Evolutionary conservation across 768 basidiomycete species (phyloP), one percentile per base, ranked within the genome.

Genomic region (Tricholoma saponaceum): DNA sequence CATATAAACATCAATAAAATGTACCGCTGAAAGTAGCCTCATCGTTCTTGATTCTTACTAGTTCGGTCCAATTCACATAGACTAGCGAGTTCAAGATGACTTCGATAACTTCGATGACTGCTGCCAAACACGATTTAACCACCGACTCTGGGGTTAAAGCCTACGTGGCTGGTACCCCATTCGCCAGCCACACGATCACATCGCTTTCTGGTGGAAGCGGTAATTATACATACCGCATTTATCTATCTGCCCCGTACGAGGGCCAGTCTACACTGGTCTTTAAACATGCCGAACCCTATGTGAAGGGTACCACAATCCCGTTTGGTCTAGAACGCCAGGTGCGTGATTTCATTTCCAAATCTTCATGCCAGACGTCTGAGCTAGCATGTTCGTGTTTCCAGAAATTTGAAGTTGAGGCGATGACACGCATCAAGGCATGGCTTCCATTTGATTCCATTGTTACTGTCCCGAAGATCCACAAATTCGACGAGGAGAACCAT

Each of bases 201-300:
- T 59, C 66, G 8, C 75, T 88, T 22, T 68, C 73, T 4, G 87
- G 86, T 1, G 87, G 87, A 5, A 52, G 30, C 20, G 75, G 73
- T 28, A 88, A 86, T 68, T 88, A 79, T 66, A 67, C 76, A n/a
- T 89, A 76, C 65, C 79, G 87, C 28, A 64, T 87, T n/a, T 65
- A 66, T 30, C 73, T 86, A 43, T 60, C 59, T 14, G 59, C 51
- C 32, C 74, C 76, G 8, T 71, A 79, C 56, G 64, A 76, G 35
- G 82, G 79, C 0, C 69, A 64, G 4, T 57, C 65, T 51, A 85
- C 83, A 4, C 65, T 84, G 12, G 73, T 89, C 28, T 62, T 87
- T 43, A 89, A 89, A 64, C 76, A 83, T 64, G 73, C 74, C 2
- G 67, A 77, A 35, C 69, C 77, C 4, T 74, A 74, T 41, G 53